A percentile compares a stretch with the other conserved stretches of the same genome.
Conservation (phyloP, 306 rosid genomes). For the Pueraria montana region DNA sequence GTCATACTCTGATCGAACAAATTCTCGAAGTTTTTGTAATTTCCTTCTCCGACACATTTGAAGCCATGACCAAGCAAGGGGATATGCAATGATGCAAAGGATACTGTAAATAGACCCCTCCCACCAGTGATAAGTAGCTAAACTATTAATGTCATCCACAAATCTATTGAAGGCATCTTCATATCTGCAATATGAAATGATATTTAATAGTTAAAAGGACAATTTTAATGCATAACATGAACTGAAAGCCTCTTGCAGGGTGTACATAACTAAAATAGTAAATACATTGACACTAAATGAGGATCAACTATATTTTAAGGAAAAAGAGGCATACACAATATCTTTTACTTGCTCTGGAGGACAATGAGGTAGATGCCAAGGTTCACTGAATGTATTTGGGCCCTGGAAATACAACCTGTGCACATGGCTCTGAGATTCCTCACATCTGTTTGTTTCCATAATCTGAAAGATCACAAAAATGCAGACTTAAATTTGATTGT, state of each 20-base stretch:
- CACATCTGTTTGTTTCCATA: slow-evolving; percentile 92
- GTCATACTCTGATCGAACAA: slow-evolving; percentile 97
- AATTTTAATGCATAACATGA: slow-evolving; percentile 20
- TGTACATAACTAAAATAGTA: slow-evolving; percentile 27
- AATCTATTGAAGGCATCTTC: slow-evolving; percentile 94
- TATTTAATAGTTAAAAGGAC: slow-evolving; percentile 29
- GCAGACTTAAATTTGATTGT: slow-evolving; percentile 27
- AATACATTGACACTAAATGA: slow-evolving; percentile 24
- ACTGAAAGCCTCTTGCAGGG: slow-evolving; percentile 40
- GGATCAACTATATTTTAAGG: slow-evolving; percentile 49
- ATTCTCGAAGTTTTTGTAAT: slow-evolving; percentile 86
- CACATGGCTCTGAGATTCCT: slow-evolving; percentile 93
- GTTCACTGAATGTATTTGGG: slow-evolving; percentile 96
- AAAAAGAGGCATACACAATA: slow-evolving; percentile 78
- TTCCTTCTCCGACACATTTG: slow-evolving; percentile 87
- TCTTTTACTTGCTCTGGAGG: slow-evolving; percentile 97
- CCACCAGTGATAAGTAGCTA: slow-evolving; percentile 98
- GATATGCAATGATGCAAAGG: slow-evolving; percentile 80
- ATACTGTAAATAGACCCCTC: slow-evolving; percentile 93
- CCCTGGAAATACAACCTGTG: slow-evolving; percentile 97
- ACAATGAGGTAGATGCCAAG: slow-evolving; percentile 97
- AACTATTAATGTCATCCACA: slow-evolving; percentile 90
- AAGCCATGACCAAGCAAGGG: slow-evolving; percentile 98
- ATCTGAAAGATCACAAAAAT: slow-evolving; percentile 68
- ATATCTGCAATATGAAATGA: slow-evolving; percentile 68